Conservation (phyloP, 108 stramenopile species). For the Pinguiococcus pyrenoidosus region DNA sequence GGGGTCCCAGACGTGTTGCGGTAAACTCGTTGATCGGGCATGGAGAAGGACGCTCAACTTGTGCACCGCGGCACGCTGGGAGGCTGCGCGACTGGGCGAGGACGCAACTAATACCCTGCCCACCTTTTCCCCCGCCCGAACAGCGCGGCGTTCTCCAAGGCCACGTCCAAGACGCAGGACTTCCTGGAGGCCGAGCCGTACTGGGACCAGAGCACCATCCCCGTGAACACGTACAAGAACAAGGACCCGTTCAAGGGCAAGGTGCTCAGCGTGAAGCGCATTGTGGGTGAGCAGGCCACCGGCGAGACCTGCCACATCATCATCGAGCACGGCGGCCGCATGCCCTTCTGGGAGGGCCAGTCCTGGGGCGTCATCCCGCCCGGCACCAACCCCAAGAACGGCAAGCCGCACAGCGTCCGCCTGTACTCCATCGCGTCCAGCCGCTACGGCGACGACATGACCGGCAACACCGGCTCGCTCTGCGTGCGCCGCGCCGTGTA, state of each 20-base stretch:
- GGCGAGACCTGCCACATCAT: conserved; percentile 82
- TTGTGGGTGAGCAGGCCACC: conserved; percentile 89
- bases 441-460: conserved; percentile 94
- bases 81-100: neutral
- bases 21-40: too few species aligned
- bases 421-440: conserved; percentile 95
- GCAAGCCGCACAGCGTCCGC: conserved; percentile 87
- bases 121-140: neutral
- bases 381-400: conserved; percentile 67
- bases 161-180: conserved; percentile 54
- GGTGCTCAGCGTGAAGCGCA: conserved; percentile 88
- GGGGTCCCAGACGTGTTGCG: too few species aligned
- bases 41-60: too few species aligned
- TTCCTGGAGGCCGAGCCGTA: conserved; percentile 91
- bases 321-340: conserved; percentile 90
- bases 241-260: conserved; percentile 89
- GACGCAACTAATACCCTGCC: neutral
- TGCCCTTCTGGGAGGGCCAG: conserved; percentile 98
- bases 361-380: conserved; percentile 93
- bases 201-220: conserved; percentile 73
- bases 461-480: conserved; percentile 80
- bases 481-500: conserved; percentile 90
- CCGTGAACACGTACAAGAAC: conserved; percentile 88
- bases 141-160: conserved; percentile 16
- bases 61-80: neutral